Conservation (phyloP, 2,329 filamentous ascomycete species). For the Aurifilum marmelostoma region DNA sequence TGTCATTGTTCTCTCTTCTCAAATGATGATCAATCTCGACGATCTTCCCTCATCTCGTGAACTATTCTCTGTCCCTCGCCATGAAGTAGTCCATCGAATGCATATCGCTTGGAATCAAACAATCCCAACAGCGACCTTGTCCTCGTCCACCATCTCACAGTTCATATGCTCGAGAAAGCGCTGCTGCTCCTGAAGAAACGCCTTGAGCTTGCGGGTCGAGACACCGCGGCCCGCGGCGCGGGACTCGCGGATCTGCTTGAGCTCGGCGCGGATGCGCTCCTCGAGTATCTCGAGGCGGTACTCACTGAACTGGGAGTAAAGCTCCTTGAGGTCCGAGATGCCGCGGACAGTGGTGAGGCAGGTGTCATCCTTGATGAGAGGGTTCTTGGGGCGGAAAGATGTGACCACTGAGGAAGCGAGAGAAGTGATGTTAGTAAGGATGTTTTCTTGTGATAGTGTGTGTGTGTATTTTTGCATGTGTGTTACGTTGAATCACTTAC, state of each 20-base stretch:
- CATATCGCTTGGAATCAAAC: background rate
- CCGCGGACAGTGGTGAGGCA: conserved; percentile 62
- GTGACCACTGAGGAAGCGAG: conserved; percentile 59
- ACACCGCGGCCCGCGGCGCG: conserved; percentile 35
- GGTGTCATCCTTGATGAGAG: conserved; percentile 60
- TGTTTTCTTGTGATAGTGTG: background rate
- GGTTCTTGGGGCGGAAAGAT: conserved; percentile 62
- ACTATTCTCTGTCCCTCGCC: background rate
- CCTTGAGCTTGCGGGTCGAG: conserved; percentile 37
- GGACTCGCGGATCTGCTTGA: conserved; percentile 46
- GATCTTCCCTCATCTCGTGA: background rate
- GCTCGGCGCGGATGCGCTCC: conserved; percentile 55
- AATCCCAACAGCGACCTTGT: conserved; percentile 33
- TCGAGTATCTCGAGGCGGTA: conserved; percentile 67
- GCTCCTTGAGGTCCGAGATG: conserved; percentile 58
- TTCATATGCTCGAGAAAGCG: conserved; percentile 41
- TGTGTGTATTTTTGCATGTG: background rate
- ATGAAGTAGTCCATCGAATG: background rate
- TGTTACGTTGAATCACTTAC: conserved; percentile 2
- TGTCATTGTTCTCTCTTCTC: background rate
- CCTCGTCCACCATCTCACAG: conserved; percentile 39
- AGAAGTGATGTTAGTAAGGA: background rate
- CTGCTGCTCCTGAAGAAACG: conserved; percentile 40
- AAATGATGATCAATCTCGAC: background rate
- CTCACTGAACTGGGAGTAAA: conserved; percentile 64